Evolutionary conservation across 2,329 filamentous ascomycete species (phyloP), one percentile per base, ranked within the genome.

Genomic region (Thielaviopsis musarum): DNA sequence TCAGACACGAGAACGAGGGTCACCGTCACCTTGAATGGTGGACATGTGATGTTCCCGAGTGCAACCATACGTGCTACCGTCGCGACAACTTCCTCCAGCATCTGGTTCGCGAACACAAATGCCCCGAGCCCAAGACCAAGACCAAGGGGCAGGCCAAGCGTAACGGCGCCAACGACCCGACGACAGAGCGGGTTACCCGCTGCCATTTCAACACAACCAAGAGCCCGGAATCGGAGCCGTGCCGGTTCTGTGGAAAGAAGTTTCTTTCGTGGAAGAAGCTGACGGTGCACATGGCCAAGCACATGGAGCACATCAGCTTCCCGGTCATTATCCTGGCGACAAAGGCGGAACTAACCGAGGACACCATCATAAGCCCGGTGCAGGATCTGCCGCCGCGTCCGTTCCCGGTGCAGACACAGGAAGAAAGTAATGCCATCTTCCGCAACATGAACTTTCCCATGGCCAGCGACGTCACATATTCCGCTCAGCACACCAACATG

Each of bases 71-170:
- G 3, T 95, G 90, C 73, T 94, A 85, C 69, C 83, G 91, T 30
- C 88, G 91, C 63, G 88, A 95, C 69, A 95, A 96, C 66, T 95
- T 96, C 68, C 77, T 95, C 26, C 89, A 95, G 70, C 91, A 96
- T 72, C 80, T 95, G 21, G 88, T 94, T 12, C 85, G 90, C 57
- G 90, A 95, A 69, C 91, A 95, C 73, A 95, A 94, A 69, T 84
- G 88, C 67, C 74, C 77, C 1, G 89, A 95, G 66, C 90, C 89
- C 21, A 90, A 87, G 70, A 74, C 84, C 63, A 91, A 91, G 73
- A 83, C 81, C 5, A 88, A 86, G 68, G 80, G 80, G 2, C 78
- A 81, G 15, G 79, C 82, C 65, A 85, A 83, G 69, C 80, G 79
- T 62, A 73, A 77, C 49, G 74, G 75, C 17, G 73, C 73, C 1